Percentiles rank a stretch among this genome's conserved stretches.
Conservation (phyloP, 2,329 filamentous ascomycete genomes). For the Fusarium tricinctum region DNA sequence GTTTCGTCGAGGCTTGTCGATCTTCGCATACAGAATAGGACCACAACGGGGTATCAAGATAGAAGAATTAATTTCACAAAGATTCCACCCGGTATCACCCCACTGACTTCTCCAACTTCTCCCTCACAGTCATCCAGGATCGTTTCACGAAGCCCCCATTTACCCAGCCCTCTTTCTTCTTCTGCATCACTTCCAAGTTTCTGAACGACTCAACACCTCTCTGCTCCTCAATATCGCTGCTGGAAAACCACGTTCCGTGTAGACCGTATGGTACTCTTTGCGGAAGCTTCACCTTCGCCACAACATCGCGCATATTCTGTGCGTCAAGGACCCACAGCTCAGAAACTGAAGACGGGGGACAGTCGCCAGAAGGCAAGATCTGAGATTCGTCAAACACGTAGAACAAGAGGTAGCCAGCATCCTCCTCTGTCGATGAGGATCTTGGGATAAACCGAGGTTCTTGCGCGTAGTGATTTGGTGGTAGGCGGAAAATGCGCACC, state of each 20-base stretch:
- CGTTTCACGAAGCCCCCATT: background rate
- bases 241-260: slow-evolving; percentile 73
- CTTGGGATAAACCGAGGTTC: slow-evolving; percentile 75
- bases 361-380: slow-evolving; percentile 65
- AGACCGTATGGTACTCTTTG: slow-evolving; percentile 79
- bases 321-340: slow-evolving; percentile 80
- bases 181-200: slow-evolving; percentile 3
- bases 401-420: slow-evolving; percentile 76
- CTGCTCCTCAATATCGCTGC: slow-evolving; percentile 66
- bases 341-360: slow-evolving; percentile 61
- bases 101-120: slow-evolving; percentile 10
- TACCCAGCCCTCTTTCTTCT: slow-evolving; percentile 1
- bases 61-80: accelerated
- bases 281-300: slow-evolving; percentile 71
- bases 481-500: slow-evolving; percentile 73
- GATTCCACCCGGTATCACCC: background rate
- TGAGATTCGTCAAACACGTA: slow-evolving; percentile 80
- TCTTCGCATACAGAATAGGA: background rate
- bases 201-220: slow-evolving; percentile 46
- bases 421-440: slow-evolving; percentile 61
- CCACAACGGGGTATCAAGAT: slow-evolving; percentile 8
- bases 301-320: slow-evolving; percentile 70
- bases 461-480: slow-evolving; percentile 73
- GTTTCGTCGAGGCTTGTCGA: background rate
- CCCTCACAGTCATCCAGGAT: background rate